A percentile compares a stretch with the other conserved stretches of the same genome.
Evolutionary conservation across 257 asterid genomes (phyloP).

Genomic region (Mentha longifolia): DNA sequence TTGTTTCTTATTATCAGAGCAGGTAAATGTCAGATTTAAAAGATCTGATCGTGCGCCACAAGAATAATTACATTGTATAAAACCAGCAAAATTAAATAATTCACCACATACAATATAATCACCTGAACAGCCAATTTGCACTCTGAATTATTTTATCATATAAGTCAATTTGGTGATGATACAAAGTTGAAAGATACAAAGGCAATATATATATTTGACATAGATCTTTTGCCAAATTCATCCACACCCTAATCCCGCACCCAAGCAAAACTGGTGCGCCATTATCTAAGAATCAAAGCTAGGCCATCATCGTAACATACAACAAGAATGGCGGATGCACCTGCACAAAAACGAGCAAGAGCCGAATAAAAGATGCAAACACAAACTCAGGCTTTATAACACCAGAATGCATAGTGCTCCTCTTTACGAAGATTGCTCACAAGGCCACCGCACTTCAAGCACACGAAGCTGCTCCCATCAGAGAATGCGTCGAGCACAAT

Average conservation of each 20-base stretch:
- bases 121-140: not conserved
- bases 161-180: slow-evolving; percentile 18
- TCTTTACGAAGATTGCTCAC: slow-evolving; percentile 84
- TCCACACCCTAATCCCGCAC: not conserved
- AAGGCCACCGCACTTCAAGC: slow-evolving; percentile 90
- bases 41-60: no score
- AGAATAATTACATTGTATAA: no score
- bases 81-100: not conserved
- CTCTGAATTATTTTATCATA: slow-evolving; percentile 23
- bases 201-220: not conserved
- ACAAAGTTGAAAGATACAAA: slow-evolving; percentile 29
- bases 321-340: slow-evolving; percentile 19
- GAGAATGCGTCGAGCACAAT: slow-evolving; percentile 77
- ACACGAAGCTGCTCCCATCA: slow-evolving; percentile 95
- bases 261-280: not conserved
- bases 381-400: slow-evolving; percentile 61
- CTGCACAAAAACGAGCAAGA: slow-evolving; percentile 8
- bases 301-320: slow-evolving; percentile 18
- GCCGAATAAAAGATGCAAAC: not conserved
- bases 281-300: not conserved
- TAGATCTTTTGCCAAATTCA: slow-evolving; percentile 15
- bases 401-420: slow-evolving; percentile 87
- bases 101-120: not conserved
- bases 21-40: no score
- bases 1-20: no score